Evolutionary conservation across 1,139 yeast genomes (phyloP).

Genomic region (Scheffersomyces illinoinensis): DNA sequence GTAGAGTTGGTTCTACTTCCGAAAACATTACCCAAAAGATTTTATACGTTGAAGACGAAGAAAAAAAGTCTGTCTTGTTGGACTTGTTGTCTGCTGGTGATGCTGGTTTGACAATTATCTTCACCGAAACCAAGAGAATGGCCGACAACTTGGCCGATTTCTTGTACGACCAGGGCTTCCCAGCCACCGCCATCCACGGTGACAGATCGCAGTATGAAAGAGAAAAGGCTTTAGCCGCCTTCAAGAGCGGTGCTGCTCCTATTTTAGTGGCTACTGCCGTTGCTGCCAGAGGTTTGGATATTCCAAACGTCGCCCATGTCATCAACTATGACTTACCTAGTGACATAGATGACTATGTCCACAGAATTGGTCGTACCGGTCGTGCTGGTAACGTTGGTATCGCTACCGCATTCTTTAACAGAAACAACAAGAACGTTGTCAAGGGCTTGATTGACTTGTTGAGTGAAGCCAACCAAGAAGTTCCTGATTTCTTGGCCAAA

Average conservation of each 20-base stretch:
- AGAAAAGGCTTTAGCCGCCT: conserved; percentile 91
- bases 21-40: conserved; percentile 96
- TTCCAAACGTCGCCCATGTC: conserved; percentile 97
- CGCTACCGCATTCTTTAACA: conserved; percentile 97
- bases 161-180: conserved; percentile 84
- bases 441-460: conserved; percentile 87
- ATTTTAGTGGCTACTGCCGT: conserved; percentile 97
- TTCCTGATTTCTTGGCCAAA: conserved; percentile 82
- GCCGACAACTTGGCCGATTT: conserved; percentile 95
- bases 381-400: conserved; percentile 99
- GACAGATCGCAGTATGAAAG: conserved; percentile 98
- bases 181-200: conserved; percentile 98
- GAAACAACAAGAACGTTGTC: conserved; percentile 87
- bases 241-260: conserved; percentile 85
- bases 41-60: conserved; percentile 91
- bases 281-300: conserved; percentile 99
- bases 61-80: conserved; percentile 87
- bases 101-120: conserved; percentile 86
- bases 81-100: conserved; percentile 81
- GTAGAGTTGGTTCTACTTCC: conserved; percentile 97
- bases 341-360: conserved; percentile 97
- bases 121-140: conserved; percentile 98
- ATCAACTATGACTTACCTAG: conserved; percentile 95
- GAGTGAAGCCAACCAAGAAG: conserved; percentile 95
- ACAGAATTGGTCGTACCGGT: conserved; percentile 99